These are phyloP conservation scores for Eucalyptus cloeziana DNA, from an alignment of 345 rosid genomes.

Conservation along the genomic window DNA sequence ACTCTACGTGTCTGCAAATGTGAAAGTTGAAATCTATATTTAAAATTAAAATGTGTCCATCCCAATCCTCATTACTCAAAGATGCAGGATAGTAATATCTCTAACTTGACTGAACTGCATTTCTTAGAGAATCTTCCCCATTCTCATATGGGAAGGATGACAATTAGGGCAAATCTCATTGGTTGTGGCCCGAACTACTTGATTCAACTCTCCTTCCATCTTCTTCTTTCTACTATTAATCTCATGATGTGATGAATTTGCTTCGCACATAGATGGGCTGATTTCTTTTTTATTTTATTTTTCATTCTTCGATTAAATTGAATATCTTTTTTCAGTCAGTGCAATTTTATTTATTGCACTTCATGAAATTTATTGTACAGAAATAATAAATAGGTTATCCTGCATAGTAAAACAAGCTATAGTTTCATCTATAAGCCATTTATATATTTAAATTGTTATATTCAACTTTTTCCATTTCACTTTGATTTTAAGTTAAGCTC, in stretches of 20 bases:
- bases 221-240: too few species aligned
- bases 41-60: too few species aligned
- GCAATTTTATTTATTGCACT: background rate
- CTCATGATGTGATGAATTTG: background rate
- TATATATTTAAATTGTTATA: background rate
- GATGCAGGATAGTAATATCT: too few species aligned
- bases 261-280: background rate
- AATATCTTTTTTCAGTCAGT: background rate
- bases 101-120: fast-evolving
- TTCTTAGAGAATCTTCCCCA: too few species aligned
- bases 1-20: fast-evolving
- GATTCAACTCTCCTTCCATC: background rate
- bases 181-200: background rate
- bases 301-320: background rate
- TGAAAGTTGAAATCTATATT: fast-evolving
- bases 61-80: too few species aligned
- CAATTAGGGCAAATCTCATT: too few species aligned
- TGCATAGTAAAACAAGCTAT: background rate
- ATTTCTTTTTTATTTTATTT: background rate
- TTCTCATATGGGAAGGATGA: too few species aligned
- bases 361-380: fast-evolving
- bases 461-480: background rate
- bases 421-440: background rate
- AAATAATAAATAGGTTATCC: background rate
- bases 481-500: background rate